Base-by-base conservation (phyloP, 768 basidiomycete species). In the Ephemerocybe angulata region DNA sequence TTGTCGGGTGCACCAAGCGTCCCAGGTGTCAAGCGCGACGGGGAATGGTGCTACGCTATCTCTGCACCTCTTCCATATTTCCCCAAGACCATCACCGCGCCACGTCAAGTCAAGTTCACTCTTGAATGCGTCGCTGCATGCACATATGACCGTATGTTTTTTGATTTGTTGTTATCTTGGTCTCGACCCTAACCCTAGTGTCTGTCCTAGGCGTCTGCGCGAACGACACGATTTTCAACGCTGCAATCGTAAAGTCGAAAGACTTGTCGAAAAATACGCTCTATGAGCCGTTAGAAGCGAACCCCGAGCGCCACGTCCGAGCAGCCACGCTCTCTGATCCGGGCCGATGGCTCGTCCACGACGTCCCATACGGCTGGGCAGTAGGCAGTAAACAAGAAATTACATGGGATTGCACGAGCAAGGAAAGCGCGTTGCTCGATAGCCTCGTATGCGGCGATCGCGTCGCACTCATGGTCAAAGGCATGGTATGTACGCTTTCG, bases 211-310 rank as follows among this genome's bases (percentile, higher is more conserved):
- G 46, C 19, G 41, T 54, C 19, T 48, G 53, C 35, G 47, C 53
- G 22, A 24, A 25, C 44, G 47, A 52, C 24, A 67, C 66, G 13
- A 69, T 68, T 66, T 71, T 71, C 25, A 67, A 71, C 51, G 69
- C 64, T 1, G 59, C 58, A 5, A 66, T 72, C 15, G 54, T 66
- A 21, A 70, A 68, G 30, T 38, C 58, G 4, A 21, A 42, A 7
- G 50, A 50, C 35, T 3, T 46, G 7, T 38, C 49, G 22, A 49
- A 50, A 27, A 29, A 49, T 6, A 50, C 51, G 0, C 47, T 54
- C 1, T 37, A 15, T 17, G 56, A 56, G 44, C 43, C 54, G 12
- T 28, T 35, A 5, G 49, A 53, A 37, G 52, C 35, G 10, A 22
- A 29, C 25, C 49, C 54, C 21, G 53, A 54, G 29, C 53, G 53